These are phyloP conservation scores for Citrullus mucosospermus DNA, from an alignment of 306 rosid species.

Conservation along the genomic window DNA sequence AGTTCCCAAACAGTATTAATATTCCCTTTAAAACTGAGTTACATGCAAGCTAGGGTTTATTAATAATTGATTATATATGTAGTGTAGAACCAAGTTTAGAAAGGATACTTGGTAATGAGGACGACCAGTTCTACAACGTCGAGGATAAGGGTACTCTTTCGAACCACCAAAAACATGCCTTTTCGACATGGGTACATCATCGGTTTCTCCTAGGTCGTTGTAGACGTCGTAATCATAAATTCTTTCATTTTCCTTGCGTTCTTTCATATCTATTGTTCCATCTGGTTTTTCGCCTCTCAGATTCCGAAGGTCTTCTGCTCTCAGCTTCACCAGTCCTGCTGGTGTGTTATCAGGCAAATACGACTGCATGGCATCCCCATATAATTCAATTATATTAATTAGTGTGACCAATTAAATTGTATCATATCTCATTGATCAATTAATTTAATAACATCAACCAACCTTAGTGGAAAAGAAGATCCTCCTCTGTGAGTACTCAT, in stretches of 20 bases:
- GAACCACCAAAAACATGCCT: slow-evolving; percentile 13
- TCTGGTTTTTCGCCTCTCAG: slow-evolving; percentile 10
- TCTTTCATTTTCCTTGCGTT: slow-evolving; percentile 10
- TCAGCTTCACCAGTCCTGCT: slow-evolving; percentile 15
- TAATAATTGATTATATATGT: too few species aligned
- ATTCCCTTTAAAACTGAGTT: too few species aligned
- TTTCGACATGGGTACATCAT: neutral
- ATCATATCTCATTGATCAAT: too few species aligned
- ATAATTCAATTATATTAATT: too few species aligned
- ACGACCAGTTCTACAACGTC: slow-evolving; percentile 18
- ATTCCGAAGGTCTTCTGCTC: slow-evolving; percentile 24
- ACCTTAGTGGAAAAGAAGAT: neutral
- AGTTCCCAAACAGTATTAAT: too few species aligned
- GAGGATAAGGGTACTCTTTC: neutral
- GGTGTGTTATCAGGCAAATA: slow-evolving; percentile 31
- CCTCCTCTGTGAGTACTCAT: neutral
- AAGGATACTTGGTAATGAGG: neutral
- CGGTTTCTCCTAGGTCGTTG: slow-evolving; percentile 25
- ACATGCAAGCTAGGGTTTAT: too few species aligned
- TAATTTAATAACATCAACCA: neutral
- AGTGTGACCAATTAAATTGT: too few species aligned
- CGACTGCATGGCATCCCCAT: neutral
- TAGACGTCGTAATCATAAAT: slow-evolving; percentile 39
- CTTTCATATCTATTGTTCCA: neutral
- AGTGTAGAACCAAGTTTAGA: too few species aligned